Base-by-base conservation (phyloP, 1,284 basidiomycete genomes). In the Pseudozyma hubeiensis region DNA sequence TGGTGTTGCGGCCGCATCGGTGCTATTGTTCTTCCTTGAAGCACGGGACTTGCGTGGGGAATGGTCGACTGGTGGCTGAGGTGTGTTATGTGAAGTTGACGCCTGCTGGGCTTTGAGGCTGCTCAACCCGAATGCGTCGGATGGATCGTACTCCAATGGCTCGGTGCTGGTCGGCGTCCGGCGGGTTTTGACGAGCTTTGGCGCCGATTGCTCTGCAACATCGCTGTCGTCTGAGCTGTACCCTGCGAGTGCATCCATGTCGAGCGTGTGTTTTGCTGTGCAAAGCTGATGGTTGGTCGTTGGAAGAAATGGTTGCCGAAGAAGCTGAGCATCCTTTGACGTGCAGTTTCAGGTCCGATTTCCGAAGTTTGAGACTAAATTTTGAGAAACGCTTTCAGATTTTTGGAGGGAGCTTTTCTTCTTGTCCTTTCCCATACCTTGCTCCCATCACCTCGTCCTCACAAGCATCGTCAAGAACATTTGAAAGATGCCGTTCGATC, bases 161-260 rank as follows among this genome's bases (percentile, higher is more conserved):
- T 66, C 55, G 24, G 56, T 24, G 8, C 9, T 29, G 31, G 51
- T 50, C 41, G 43, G 8, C 59, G 29, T 29, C 46, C 43, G 19
- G 14, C 39, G 37, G 44, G 40, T 8, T n/a, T 41, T 41, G 40
- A 53, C 53, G 4, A 19, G 8, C 19, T 31, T 30, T 5, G 60
- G 34, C 3, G 56, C 30, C 29, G 51, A 48, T 29, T 50, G 55
- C 24, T 67, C 53, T 7, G 47, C 60, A 17, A 49, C 64, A 41
- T 51, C 68, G 37, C 68, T 67, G 54, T 70, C 70, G 14, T 77
- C 77, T 24, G 77, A 79, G n/a, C 60, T 60, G 47, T 79, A 79
- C 5, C 63, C 75, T 19, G 53, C 59, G 13, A 79, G 52, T 19
- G 77, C 65, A 48, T 79, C 67, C 77, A 79, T 79, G 40, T 16